Percentiles rank a stretch among this genome's conserved stretches.
These are phyloP conservation scores for Fusarium lateritium DNA, from an alignment of 2,329 filamentous ascomycete genomes.

Conservation along the genomic window DNA sequence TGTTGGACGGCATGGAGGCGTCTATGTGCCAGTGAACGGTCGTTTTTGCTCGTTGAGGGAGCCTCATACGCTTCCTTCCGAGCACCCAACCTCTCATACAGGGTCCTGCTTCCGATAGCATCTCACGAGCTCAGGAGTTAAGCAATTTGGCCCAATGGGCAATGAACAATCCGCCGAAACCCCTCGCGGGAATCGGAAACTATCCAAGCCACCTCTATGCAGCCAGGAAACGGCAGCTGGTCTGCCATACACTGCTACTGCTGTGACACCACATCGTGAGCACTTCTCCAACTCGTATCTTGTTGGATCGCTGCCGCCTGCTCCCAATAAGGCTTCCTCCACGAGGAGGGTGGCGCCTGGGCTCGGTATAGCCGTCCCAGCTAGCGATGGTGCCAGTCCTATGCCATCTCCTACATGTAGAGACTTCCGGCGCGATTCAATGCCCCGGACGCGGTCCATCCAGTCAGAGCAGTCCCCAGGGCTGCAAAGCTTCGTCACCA, in stretches of 20 bases:
- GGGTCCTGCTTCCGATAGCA: slow-evolving; percentile 23
- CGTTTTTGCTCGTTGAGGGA: slow-evolving; percentile 44
- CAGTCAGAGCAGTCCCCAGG: slow-evolving; percentile 40
- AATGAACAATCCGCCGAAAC: slow-evolving; percentile 65
- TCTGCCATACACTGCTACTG: slow-evolving; percentile 57
- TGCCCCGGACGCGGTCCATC: slow-evolving; percentile 35
- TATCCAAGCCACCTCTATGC: slow-evolving; percentile 65
- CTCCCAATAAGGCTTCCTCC: slow-evolving; percentile 34
- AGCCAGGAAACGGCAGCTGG: slow-evolving; percentile 59
- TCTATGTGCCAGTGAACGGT: slow-evolving; percentile 44
- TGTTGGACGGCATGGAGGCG: slow-evolving; percentile 46
- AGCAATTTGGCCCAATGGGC: slow-evolving; percentile 59
- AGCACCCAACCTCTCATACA: slow-evolving; percentile 18
- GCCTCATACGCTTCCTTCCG: slow-evolving; percentile 35
- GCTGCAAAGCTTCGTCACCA: slow-evolving; percentile 31
- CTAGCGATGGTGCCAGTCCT: slow-evolving; percentile 28
- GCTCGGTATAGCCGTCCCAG: slow-evolving; percentile 42
- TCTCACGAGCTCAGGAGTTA: slow-evolving; percentile 30
- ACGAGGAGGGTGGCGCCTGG: slow-evolving; percentile 28
- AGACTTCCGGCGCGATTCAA: slow-evolving; percentile 37
- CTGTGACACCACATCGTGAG: slow-evolving; percentile 46
- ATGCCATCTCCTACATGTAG: slow-evolving; percentile 33
- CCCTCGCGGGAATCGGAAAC: slow-evolving; percentile 61
- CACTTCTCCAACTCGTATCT: slow-evolving; percentile 54
- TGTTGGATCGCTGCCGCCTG: slow-evolving; percentile 47